Evolutionary conservation across 306 rosid genomes (phyloP).

Genomic region (Hippophae tibetana): DNA sequence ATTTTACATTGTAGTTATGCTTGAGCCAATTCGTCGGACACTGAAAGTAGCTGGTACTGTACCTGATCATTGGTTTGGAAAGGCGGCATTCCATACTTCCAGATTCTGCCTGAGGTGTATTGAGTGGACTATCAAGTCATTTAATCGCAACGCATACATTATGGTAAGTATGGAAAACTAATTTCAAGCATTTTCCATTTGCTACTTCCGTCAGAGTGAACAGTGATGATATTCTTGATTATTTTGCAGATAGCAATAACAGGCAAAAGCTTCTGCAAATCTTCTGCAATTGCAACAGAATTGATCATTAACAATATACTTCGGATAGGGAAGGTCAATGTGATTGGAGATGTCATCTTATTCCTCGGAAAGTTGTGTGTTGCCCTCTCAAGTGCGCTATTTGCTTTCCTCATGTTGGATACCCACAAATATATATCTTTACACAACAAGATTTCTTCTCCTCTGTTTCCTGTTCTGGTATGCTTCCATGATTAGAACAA

Average conservation of each 20-base stretch:
- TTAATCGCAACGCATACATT: slow-evolving; percentile 90
- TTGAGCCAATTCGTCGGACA: slow-evolving; percentile 78
- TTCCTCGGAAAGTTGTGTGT: slow-evolving; percentile 93
- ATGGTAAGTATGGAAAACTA: slow-evolving; percentile 47
- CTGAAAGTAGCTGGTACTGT: slow-evolving; percentile 50
- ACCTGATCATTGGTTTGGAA: slow-evolving; percentile 58
- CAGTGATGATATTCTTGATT: slow-evolving; percentile 11
- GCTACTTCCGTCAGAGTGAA: slow-evolving; percentile 6
- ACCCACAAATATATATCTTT: slow-evolving; percentile 57
- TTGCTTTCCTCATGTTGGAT: slow-evolving; percentile 92
- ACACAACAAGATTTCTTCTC: slow-evolving; percentile 81
- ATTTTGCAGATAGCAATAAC: slow-evolving; percentile 75
- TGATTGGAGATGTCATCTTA: slow-evolving; percentile 89
- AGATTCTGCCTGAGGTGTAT: slow-evolving; percentile 54
- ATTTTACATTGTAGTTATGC: slow-evolving; percentile 24
- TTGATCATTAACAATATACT: slow-evolving; percentile 77
- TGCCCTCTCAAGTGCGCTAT: slow-evolving; percentile 79
- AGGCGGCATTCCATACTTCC: slow-evolving; percentile 46
- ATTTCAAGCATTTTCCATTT: background rate
- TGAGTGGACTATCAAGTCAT: slow-evolving; percentile 87
- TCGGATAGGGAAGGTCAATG: slow-evolving; percentile 84
- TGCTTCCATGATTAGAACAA: slow-evolving; percentile 15
- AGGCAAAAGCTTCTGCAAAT: slow-evolving; percentile 87
- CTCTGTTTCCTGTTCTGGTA: slow-evolving; percentile 91
- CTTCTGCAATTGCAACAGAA: slow-evolving; percentile 77